Evolutionary conservation across 2,329 filamentous ascomycete species (phyloP), one percentile per base, ranked within the genome.

Genomic region (Alternaria ventricosa): DNA sequence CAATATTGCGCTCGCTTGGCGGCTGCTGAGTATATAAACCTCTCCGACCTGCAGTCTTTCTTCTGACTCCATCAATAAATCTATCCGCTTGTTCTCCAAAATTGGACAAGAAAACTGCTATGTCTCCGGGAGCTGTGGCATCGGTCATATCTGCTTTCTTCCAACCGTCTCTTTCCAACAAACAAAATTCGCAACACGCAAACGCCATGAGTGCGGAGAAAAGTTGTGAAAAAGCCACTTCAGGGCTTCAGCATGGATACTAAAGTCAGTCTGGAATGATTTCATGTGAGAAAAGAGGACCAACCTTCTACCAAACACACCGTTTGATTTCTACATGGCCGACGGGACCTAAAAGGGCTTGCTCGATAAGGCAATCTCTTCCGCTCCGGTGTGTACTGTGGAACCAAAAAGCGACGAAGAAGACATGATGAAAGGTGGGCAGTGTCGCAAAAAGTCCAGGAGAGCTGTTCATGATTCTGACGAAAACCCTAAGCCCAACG

Each of bases 61-160:
- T 6, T 41, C n/a, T 4, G 15, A 6, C n/a, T 41, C 18, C n/a
- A 18, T 41, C 3, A 41, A 18, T 0, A n/a, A 1, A 41, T 18
- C 8, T 5, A 3, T 4, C 2, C n/a, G 36, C 4, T 11, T 18
- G 18, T 41, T 36, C 33, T 9, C 33, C 7, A 36, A 33, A n/a
- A n/a, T n/a, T n/a, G n/a, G n/a, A n/a, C n/a, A n/a, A n/a, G n/a
- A n/a, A n/a, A n/a, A n/a, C n/a, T n/a, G n/a, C n/a, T n/a, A 30
- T 22, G 33, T n/a, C 15, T n/a, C 8, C 0, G 7, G 0, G 1
- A 4, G 1, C 33, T 8, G 7, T 10, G n/a, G n/a, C 36, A 6
- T 6, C n/a, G 0, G 1, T 18, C 2, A 41, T 1, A 41, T 6
- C 4, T 18, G 2, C 36, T 9, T 0, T 41, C n/a, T 11, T 11